Base-by-base conservation (phyloP, 352 stramenopile genomes). In the Halophytophthora polymorphica region DNA sequence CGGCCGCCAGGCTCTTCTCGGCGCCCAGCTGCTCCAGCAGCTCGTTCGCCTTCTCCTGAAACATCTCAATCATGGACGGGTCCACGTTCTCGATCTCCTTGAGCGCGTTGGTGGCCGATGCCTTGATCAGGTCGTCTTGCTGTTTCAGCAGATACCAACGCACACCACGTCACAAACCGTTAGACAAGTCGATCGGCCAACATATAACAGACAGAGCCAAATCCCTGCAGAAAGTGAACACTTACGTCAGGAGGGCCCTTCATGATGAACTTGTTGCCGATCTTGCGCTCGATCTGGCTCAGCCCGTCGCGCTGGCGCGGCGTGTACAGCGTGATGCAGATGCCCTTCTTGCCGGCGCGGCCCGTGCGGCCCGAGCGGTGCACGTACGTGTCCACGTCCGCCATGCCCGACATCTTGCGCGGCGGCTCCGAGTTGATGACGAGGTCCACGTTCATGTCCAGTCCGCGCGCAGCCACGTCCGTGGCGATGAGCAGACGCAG, bases 301-400 rank as follows among this genome's bases (percentile, higher is more conserved):
- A 97, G 48, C 17, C 77, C 47, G 23, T 92, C 82, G 18, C 71
- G 69, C 66, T 98, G 86, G 19, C 81, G 77, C 13, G 70, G 69
- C 21, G 87, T 97, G 68, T 96, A 98, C 36, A 99, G 82, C 21
- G 96, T 99, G 62, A 99, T 92, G 63, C 97, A 98, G 56, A 97
- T 88, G 41, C 97, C 97, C 60, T 97, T 97, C 53, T 91, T 88
- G 23, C 97, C 96, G 19, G 98, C 92, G 56, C 97, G 89, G 38
- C 97, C 97, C 2, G 97, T 98, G 50, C 97, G 88, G 28, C 97
- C 97, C n/a, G 91, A 98, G 40, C 97, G 86, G 69, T 99, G 97
- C 35, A 99, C 94, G 75, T 99, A 99, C 5, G 96, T 98, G 63
- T 99, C 96, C 3, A 95, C 87, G 65, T 99, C 95, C 1, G 85